A percentile compares a stretch with the other conserved stretches of the same genome.
Evolutionary conservation across 768 basidiomycete genomes (phyloP).

Genomic region (Mycena epipterygia): DNA sequence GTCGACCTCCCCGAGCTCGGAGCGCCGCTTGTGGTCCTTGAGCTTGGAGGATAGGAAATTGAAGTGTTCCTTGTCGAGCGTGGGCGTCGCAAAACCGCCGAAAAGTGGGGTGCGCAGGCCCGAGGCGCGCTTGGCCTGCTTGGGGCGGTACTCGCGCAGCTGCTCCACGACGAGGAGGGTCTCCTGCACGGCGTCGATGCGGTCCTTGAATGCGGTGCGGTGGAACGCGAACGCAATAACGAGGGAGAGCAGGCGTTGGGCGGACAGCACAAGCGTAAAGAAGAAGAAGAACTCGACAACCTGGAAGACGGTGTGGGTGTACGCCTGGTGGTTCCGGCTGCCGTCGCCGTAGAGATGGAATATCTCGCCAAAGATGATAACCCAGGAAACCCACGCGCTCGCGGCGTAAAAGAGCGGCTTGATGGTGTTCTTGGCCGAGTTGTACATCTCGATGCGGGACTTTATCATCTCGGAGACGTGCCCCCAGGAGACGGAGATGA

Average conservation of each 20-base stretch:
- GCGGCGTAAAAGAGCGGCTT: conserved; percentile 83
- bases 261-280: conserved; percentile 71
- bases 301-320: conserved; percentile 72
- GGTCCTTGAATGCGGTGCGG: conserved; percentile 81
- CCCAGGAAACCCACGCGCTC: conserved; percentile 80
- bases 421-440: conserved; percentile 74
- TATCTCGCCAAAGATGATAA: conserved; percentile 78
- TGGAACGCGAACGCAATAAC: conserved; percentile 84
- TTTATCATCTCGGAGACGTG: conserved; percentile 81
- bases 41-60: conserved; percentile 41
- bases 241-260: conserved; percentile 79
- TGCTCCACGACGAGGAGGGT: conserved; percentile 74
- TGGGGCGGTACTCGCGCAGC: conserved; percentile 75
- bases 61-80: conserved; percentile 63
- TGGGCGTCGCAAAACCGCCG: conserved; percentile 48
- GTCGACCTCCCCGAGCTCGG: conserved; percentile 33
- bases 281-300: conserved; percentile 84
- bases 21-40: conserved; percentile 26
- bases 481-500: conserved; percentile 77
- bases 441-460: conserved; percentile 75
- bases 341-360: conserved; percentile 65
- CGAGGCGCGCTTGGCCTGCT: conserved; percentile 48
- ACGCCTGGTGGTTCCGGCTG: conserved; percentile 65
- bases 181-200: conserved; percentile 68
- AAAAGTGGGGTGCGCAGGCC: conserved; percentile 62